Conservation (phyloP, 1,284 basidiomycete species). For the Porogramme epimiltina region DNA sequence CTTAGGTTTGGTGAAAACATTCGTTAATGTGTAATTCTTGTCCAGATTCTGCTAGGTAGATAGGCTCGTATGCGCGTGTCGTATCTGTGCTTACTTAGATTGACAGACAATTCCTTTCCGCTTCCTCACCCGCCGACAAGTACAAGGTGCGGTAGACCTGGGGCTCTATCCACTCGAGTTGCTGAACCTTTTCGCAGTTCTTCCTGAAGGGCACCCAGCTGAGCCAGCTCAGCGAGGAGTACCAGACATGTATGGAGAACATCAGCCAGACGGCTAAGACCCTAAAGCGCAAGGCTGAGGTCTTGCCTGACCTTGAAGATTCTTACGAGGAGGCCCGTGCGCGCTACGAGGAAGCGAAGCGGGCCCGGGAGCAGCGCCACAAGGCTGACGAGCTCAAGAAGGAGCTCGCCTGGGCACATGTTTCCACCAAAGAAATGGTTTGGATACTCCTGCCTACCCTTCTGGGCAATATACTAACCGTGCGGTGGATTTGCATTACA, state of each 20-base stretch:
- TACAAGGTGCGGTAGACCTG: constrained; percentile 72
- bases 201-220: constrained; percentile 95
- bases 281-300: constrained; percentile 68
- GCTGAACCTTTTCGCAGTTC: constrained; percentile 55
- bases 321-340: constrained; percentile 60
- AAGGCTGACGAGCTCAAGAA: constrained; percentile 74
- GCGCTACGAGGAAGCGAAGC: constrained; percentile 73
- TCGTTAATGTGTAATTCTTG: background rate
- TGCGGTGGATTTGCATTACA: constrained; percentile 24
- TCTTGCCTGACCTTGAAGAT: constrained; percentile 72
- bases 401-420: constrained; percentile 90
- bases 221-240: constrained; percentile 85
- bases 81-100: constrained; percentile 32
- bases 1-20: background rate
- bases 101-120: constrained; percentile 85
- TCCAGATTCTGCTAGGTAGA: constrained; percentile 42
- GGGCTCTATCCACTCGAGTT: background rate
- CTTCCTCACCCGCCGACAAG: constrained; percentile 84
- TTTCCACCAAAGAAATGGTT: constrained; percentile 70
- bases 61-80: background rate
- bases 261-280: constrained; percentile 67
- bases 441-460: background rate
- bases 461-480: background rate
- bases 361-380: constrained; percentile 71
- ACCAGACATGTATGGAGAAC: constrained; percentile 76